phyloP scores from a whole-genome alignment of 2,329 filamentous ascomycete genomes.

The Parastagonospora avenae region DNA sequence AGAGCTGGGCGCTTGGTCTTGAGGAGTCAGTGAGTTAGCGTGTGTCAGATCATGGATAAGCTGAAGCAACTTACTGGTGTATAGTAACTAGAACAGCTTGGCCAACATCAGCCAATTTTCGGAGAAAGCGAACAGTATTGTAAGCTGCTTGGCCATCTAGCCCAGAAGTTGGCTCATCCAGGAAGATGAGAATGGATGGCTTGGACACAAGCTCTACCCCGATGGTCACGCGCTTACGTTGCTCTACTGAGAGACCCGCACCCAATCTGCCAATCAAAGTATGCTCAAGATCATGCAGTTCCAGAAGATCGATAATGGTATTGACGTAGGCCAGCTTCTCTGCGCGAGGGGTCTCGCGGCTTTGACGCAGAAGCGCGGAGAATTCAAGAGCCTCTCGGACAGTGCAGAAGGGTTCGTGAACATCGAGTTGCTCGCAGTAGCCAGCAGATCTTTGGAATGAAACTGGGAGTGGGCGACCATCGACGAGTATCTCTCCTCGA shows the following conservation, averaged over 20 bases:
- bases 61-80: not conserved
- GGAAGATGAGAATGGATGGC: constrained; percentile 71
- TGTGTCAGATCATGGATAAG: no score
- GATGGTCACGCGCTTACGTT: constrained; percentile 66
- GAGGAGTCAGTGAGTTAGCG: no score
- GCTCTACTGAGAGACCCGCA: constrained; percentile 63
- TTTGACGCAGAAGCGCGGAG: constrained; percentile 62
- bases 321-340: constrained; percentile 66
- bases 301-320: constrained; percentile 62
- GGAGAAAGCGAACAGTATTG: not conserved
- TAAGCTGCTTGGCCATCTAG: constrained; percentile 52
- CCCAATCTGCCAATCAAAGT: constrained; percentile 62
- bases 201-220: constrained; percentile 60
- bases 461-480: constrained; percentile 60
- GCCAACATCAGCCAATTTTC: not conserved
- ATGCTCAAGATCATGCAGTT: constrained; percentile 64
- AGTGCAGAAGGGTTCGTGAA: constrained; percentile 3
- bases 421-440: constrained; percentile 32
- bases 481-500: constrained; percentile 77
- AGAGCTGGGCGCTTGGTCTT: constrained; percentile 52
- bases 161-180: constrained; percentile 74
- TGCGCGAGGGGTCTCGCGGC: constrained; percentile 25
- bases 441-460: constrained; percentile 31
- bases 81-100: not conserved
- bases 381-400: constrained; percentile 42